A percentile compares a stretch with the other conserved stretches of the same genome.
Conservation (phyloP, 2,329 filamentous ascomycete species). For the Penicillium sp. region DNA sequence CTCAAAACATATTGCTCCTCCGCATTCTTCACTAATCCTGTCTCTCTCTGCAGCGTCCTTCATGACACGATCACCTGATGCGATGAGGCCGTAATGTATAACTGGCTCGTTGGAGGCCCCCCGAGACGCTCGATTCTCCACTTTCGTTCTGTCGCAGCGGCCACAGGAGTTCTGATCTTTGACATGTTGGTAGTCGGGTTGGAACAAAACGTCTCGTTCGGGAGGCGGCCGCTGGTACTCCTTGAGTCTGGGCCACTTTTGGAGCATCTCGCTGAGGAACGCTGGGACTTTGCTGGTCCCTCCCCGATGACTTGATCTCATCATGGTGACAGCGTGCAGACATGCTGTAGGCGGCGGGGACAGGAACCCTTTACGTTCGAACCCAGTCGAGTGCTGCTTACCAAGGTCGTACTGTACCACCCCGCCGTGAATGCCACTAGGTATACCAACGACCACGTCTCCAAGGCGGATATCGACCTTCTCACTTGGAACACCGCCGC, state of each 20-base stretch:
- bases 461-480: constrained; percentile 13
- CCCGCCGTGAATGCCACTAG: constrained; percentile 7
- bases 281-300: background rate
- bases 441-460: constrained; percentile 15
- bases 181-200: background rate
- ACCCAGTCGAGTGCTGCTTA: constrained; percentile 4
- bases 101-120: background rate
- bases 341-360: background rate
- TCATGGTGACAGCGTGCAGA: background rate
- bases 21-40: background rate
- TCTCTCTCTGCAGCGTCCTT: constrained; percentile 4
- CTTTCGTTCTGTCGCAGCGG: background rate
- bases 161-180: background rate
- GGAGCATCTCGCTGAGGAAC: background rate
- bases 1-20: background rate
- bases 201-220: background rate
- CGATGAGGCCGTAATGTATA: background rate
- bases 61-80: background rate
- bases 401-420: constrained; percentile 23
- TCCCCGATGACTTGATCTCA: background rate
- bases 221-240: background rate
- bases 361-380: constrained; percentile 3
- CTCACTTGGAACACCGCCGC: constrained; percentile 14
- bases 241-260: background rate
- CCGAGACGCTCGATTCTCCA: background rate